Evolutionary conservation across 2,329 filamentous ascomycete species (phyloP), one percentile per base, ranked within the genome.

Genomic region (Monosporascus sp.): DNA sequence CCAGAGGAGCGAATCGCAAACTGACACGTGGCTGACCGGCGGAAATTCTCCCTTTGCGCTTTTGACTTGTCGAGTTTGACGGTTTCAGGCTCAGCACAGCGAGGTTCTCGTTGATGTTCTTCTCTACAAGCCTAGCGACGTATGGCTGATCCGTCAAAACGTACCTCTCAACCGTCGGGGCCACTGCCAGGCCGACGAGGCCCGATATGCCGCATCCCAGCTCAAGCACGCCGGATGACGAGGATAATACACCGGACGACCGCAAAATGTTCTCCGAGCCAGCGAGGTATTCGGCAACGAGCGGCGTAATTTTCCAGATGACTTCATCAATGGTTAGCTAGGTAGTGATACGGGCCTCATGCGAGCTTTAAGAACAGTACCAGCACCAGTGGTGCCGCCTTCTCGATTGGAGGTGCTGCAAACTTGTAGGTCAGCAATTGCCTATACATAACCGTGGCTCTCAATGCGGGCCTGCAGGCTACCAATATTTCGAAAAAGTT

Each of bases 111-210:
- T 77, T 71, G 3, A 97, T 72, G 67, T 97, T 99, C 59, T 84
- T 81, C 55, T 82, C 81, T n/a, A 96, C 74, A 1, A 93, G 72
- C 55, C 84, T 87, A 54, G 88, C 78, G 2, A 96, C 88, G 69
- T 97, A 97, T 45, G 83, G 72, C 70, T 97, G 93, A 68, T 99
- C 94, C 0, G 92, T 96, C 46, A 94, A 83, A 45, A 91, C 77
- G 67, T 94, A 95, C 54, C 75, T 75, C 22, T 67, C 59, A 18
- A 95, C 77, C 3, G 72, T 73, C 1, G 82, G 80, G 2, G 81
- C 80, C 14, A 96, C 71, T 6, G 83, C 75, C 38, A 94, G 75
- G 3, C 87, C 90, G 37, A 92, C 81, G 37, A 97, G 76, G 18
- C 87, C 90, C 1, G 91, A 89, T 52, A 96, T 87, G 51, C 94